Evolutionary conservation across 2,329 filamentous ascomycete genomes (phyloP).

Genomic region (Diaporthe velutina): DNA sequence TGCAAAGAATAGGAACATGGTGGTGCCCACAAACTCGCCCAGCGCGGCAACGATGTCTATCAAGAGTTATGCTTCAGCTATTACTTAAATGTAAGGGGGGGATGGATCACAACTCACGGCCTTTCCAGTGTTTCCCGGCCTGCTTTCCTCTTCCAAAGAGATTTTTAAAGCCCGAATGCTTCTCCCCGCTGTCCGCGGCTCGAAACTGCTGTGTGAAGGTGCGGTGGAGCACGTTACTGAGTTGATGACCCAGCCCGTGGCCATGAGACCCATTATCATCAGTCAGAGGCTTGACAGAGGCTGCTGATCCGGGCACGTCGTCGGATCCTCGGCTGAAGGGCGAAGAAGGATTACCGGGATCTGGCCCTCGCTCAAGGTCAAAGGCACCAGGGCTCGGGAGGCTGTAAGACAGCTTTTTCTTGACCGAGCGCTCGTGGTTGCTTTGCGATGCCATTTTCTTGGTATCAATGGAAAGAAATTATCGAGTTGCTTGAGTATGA

Average conservation of each 20-base stretch:
- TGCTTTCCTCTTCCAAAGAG: neutral
- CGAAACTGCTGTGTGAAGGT: constrained; percentile 23
- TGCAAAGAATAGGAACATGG: constrained; percentile 58
- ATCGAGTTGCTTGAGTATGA: too few relatives aligned
- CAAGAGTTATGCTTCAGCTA: neutral
- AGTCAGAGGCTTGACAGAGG: neutral
- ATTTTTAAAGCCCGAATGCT: neutral
- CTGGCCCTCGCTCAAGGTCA: constrained; percentile 4
- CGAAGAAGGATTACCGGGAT: neutral
- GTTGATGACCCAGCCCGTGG: neutral
- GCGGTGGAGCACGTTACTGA: neutral
- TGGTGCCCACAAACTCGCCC: constrained; percentile 58
- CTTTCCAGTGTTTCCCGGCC: neutral
- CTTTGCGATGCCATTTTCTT: neutral
- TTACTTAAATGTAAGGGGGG: rapidly evolving
- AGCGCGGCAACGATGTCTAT: constrained; percentile 6
- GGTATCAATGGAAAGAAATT: neutral
- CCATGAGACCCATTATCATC: neutral
- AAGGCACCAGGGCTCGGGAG: constrained; percentile 7
- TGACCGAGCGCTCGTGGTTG: neutral
- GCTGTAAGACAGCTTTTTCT: constrained; percentile 23
- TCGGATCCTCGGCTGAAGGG: neutral
- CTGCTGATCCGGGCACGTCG: neutral
- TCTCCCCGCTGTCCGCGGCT: constrained; percentile 13
- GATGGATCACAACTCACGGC: neutral